Base-by-base conservation (phyloP, 495 filamentous ascomycete genomes). In the Wilcoxina mikolae region DNA sequence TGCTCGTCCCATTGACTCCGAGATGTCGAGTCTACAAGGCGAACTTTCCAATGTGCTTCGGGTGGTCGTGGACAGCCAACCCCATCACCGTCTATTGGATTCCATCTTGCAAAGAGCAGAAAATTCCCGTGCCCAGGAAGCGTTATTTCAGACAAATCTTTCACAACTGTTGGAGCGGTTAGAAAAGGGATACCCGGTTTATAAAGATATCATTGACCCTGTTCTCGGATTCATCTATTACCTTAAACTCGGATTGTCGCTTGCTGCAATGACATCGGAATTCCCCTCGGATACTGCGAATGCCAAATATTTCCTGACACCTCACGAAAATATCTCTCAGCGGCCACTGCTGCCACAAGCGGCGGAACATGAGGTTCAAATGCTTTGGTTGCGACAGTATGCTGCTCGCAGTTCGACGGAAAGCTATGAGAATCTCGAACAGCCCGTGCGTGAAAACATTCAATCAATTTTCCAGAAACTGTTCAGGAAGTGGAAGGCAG, bases 181-280 rank as follows among this genome's bases (percentile, higher is more conserved):
- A 24, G 74, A 71, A 1, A 69, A 74, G 1, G 72, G 78, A 20
- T 89, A 84, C 64, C 74, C 78, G 39, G 78, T 77, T 28, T 96
- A 94, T 59, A 83, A 85, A 52, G 91, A 99, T 67, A 73, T 96
- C 46, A 83, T 82, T 0, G 73, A 74, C 45, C 89, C 89, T 2
- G 71, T 87, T 38, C 73, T 89, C 55, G 85, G 82, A 43, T 87
- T 95, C 59, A 74, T 96, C 7, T 78, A 84, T 51, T 82, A 85
- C 52, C 72, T 99, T 10, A 82, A 83, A 57, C 65, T 90, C 53
- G 87, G 88, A 11, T 63, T 94, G 27, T 82, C 76, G 15, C 67
- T 94, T 26, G 72, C 73, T 33, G 72, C 60, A 26, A 62, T 72
- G 38, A 58, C 68, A n/a, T 55, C 57, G 4, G 56, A 64, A 3